These are phyloP conservation scores for Kuraishia cidri DNA, from an alignment of 805 yeast species.

Conservation along the genomic window DNA sequence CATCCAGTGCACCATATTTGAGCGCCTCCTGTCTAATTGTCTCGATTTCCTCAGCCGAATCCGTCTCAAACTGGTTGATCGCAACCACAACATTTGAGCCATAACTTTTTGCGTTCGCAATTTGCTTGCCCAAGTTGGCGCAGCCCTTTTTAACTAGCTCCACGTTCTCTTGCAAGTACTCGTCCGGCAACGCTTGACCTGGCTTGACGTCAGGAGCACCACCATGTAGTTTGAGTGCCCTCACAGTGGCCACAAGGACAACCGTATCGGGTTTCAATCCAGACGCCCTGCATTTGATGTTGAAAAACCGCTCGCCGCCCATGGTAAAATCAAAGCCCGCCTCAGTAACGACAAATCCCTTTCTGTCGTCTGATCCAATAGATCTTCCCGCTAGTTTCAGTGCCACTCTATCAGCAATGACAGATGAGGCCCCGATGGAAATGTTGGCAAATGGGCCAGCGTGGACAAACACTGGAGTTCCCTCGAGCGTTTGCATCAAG, in stretches of 20 bases:
- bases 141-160: constrained; percentile 74
- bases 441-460: constrained; percentile 99
- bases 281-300: constrained; percentile 90
- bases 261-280: constrained; percentile 85
- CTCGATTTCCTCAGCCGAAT: constrained; percentile 71
- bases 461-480: constrained; percentile 95
- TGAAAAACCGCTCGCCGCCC: constrained; percentile 98
- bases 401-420: constrained; percentile 88
- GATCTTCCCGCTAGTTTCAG: constrained; percentile 69
- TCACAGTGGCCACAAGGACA: constrained; percentile 89
- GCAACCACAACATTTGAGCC: constrained; percentile 95
- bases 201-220: constrained; percentile 97
- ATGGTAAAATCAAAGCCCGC: constrained; percentile 98
- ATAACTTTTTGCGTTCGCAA: constrained; percentile 72
- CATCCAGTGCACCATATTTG: constrained; percentile 90
- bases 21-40: constrained; percentile 73
- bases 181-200: constrained; percentile 79
- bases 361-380: constrained; percentile 16
- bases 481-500: constrained; percentile 94
- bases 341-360: constrained; percentile 90
- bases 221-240: constrained; percentile 96
- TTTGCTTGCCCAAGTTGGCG: constrained; percentile 85
- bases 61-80: constrained; percentile 79
- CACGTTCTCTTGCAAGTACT: constrained; percentile 72
- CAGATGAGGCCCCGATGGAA: constrained; percentile 93